Base-by-base conservation (phyloP, 345 rosid species). In the Crucihimalaya himalaica region DNA sequence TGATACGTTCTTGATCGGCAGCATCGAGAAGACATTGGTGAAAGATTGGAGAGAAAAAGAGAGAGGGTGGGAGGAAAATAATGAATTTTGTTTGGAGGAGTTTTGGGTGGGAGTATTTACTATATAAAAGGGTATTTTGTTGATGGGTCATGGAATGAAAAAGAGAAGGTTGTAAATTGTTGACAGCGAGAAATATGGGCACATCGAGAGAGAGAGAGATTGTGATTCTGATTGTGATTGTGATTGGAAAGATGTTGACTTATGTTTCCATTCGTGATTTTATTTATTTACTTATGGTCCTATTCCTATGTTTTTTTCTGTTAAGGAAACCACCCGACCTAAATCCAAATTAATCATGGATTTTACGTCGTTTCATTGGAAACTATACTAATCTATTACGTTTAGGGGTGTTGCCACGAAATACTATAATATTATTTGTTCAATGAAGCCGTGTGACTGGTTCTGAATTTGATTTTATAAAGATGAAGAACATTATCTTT, bases 151-250 rank as follows among this genome's bases (percentile, higher is more conserved):
- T 68, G 42, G 51, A 51, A 75, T 56, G 63, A 75, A 68, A 68
- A 63, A 57, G 60, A 56, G 76, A 61, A 65, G 48, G 60, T 47
- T 56, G 67, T 77, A 48, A 77, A 71, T 71, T 65, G 80, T 16
- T 65, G 80, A 71, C 77, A 77, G 76, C 80, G 47, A 77, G 80
- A 56, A 71, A 40, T 32, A 71, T 71, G 80, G 80, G 80, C 80
- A 77, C 71, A 71, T 48, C 58, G 11, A 52, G 68, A 29, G 79
- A 21, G 55, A 42, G 42, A 61, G 39, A n/a, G n/a, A n/a, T n/a
- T n/a, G n/a, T n/a, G n/a, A n/a, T n/a, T n/a, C n/a, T n/a, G n/a
- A n/a, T n/a, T n/a, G n/a, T 3, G 47, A 54, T 47, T 68, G 65
- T 76, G 79, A 76, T 35, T 69, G 79, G 71, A 76, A 32, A 62